These are phyloP conservation scores for Starmerella asiatica DNA, from an alignment of 805 yeast genomes.

Conservation along the genomic window DNA sequence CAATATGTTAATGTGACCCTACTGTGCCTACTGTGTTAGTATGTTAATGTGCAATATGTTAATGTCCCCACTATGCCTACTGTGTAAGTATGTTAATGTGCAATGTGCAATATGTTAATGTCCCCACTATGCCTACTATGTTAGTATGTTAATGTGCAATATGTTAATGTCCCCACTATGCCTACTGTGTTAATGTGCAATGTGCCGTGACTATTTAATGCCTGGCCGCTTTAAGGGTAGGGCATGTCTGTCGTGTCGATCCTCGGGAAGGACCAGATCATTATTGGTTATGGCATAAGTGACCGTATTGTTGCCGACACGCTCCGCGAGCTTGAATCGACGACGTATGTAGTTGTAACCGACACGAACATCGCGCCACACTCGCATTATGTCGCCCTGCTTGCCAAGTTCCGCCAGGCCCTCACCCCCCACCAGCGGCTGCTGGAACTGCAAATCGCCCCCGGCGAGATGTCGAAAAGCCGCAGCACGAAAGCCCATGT, in stretches of 20 bases:
- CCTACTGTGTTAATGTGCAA: too few relatives aligned
- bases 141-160: too few relatives aligned
- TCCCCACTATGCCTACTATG: too few relatives aligned
- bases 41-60: too few relatives aligned
- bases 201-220: too few relatives aligned
- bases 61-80: too few relatives aligned
- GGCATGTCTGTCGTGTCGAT: conserved; percentile 38
- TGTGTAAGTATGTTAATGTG: too few relatives aligned
- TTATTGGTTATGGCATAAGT: conserved; percentile 75
- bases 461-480: conserved; percentile 85
- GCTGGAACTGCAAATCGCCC: conserved; percentile 61
- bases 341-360: conserved; percentile 84
- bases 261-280: conserved; percentile 71
- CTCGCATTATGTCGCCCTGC: conserved; percentile 37
- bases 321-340: conserved; percentile 50
- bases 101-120: too few relatives aligned
- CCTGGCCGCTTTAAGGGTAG: background rate
- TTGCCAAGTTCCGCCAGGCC: conserved; percentile 18
- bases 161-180: too few relatives aligned
- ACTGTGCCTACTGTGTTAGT: too few relatives aligned
- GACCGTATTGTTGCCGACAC: conserved; percentile 60
- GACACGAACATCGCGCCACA: conserved; percentile 54
- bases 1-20: too few relatives aligned
- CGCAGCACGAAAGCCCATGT: conserved; percentile 82
- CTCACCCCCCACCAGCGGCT: conserved; percentile 33